A percentile compares a stretch with the other conserved stretches of the same genome.
These are phyloP conservation scores for Rhodamnia rubescens DNA, from an alignment of 345 rosid species.

Conservation along the genomic window DNA sequence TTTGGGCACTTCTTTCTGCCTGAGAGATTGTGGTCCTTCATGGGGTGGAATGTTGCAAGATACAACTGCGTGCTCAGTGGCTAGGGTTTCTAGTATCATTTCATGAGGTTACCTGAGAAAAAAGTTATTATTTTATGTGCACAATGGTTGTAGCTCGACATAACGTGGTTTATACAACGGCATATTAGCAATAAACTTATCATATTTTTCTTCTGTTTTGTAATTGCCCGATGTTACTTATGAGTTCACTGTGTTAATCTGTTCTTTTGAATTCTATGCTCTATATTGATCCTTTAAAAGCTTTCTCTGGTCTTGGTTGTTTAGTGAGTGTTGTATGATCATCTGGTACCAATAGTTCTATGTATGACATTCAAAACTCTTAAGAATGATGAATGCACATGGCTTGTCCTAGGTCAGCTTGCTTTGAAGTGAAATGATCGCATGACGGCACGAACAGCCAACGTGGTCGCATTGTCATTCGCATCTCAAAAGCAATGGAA, in stretches of 20 bases:
- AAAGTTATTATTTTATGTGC: conserved; percentile 3
- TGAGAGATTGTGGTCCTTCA: neutral
- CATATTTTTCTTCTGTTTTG: neutral
- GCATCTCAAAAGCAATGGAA: neutral
- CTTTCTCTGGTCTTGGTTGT: neutral
- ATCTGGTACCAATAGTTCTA: neutral
- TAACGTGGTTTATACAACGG: neutral
- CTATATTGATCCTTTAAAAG: neutral
- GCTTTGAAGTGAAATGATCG: neutral
- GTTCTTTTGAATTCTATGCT: neutral
- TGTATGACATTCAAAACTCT: neutral
- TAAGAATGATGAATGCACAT: neutral
- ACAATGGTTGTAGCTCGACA: neutral
- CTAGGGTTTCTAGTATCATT: conserved; percentile 2
- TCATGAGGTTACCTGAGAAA: neutral
- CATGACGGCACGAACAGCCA: neutral
- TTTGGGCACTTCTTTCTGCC: neutral
- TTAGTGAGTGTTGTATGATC: neutral
- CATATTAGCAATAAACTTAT: neutral
- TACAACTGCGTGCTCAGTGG: neutral
- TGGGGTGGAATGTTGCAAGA: neutral
- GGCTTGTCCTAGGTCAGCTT: neutral
- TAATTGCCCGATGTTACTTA: neutral
- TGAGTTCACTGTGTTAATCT: neutral
- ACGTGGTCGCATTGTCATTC: neutral